Evolutionary conservation across 805 yeast genomes (phyloP).

Genomic region (Metschnikowia reukaufii): DNA sequence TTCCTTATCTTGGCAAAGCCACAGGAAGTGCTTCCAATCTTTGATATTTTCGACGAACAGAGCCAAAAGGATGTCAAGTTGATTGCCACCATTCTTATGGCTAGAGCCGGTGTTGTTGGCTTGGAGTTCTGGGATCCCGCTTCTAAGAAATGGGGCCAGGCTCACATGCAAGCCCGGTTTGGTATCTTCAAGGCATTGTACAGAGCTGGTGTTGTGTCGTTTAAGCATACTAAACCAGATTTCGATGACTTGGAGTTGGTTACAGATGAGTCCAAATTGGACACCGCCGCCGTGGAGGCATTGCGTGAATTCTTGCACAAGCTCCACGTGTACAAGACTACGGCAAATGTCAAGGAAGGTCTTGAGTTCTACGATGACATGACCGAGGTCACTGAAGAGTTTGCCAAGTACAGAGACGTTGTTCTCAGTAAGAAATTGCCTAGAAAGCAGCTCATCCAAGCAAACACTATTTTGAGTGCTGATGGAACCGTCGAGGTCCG

Average conservation of each 20-base stretch:
- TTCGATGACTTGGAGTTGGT: conserved; percentile 60
- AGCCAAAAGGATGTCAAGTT: conserved; percentile 65
- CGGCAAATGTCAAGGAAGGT: conserved; percentile 71
- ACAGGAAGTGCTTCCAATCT: conserved; percentile 62
- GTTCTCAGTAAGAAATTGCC: conserved; percentile 76
- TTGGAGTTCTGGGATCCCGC: conserved; percentile 87
- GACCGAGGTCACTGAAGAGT: conserved; percentile 64
- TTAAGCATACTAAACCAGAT: conserved; percentile 48
- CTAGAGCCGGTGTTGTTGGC: conserved; percentile 81
- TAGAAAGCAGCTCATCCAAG: conserved; percentile 81
- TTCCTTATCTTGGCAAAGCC: conserved; percentile 67
- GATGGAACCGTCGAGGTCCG: conserved; percentile 51
- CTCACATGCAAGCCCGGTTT: conserved; percentile 92
- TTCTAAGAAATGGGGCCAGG: conserved; percentile 86
- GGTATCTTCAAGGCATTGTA: conserved; percentile 77
- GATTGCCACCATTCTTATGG: conserved; percentile 77
- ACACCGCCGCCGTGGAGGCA: conserved; percentile 68
- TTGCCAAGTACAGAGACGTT: conserved; percentile 63
- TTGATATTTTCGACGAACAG: conserved; percentile 58
- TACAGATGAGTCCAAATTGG: conserved; percentile 62
- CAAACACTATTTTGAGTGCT: conserved; percentile 57
- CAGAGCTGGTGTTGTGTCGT: conserved; percentile 61
- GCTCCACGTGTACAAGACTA: conserved; percentile 75
- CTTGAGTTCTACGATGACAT: conserved; percentile 60
- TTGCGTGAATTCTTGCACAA: conserved; percentile 68